phyloP scores from a whole-genome alignment of 2,329 filamentous ascomycete species.

The Leptographium procerum region DNA sequence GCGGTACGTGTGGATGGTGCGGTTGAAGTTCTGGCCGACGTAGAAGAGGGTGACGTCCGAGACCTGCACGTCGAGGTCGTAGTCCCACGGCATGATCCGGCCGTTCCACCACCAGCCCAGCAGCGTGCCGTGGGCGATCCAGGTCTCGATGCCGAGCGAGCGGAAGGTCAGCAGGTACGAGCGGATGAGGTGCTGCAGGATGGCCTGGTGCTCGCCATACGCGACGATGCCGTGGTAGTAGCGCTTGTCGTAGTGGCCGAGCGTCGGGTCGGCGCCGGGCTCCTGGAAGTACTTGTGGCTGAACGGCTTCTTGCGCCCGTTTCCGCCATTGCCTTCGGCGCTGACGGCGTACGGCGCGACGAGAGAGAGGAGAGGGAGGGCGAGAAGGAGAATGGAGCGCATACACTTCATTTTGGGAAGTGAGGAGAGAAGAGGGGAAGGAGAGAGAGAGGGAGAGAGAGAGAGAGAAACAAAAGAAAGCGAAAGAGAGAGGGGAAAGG shows the following conservation, averaged over 20 bases:
- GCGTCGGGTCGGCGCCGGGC: slow-evolving; percentile 44
- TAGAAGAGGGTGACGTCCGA: slow-evolving; percentile 53
- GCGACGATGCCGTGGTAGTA: slow-evolving; percentile 53
- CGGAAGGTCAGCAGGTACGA: slow-evolving; percentile 61
- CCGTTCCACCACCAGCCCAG: slow-evolving; percentile 86
- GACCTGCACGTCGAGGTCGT: slow-evolving; percentile 74
- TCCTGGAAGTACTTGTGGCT: slow-evolving; percentile 54
- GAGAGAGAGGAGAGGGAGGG: background rate
- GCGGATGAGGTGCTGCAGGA: slow-evolving; percentile 57
- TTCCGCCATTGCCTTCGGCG: background rate
- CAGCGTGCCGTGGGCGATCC: slow-evolving; percentile 76
- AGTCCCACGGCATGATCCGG: slow-evolving; percentile 71
- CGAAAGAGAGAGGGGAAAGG: background rate
- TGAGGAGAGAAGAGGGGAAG: background rate
- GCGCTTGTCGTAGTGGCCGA: slow-evolving; percentile 64
- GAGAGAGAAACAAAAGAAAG: background rate
- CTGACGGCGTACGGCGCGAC: too few relatives aligned
- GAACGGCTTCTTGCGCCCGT: slow-evolving; percentile 7
- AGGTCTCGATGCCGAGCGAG: slow-evolving; percentile 60
- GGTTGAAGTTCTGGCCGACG: slow-evolving; percentile 56
- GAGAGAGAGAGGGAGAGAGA: background rate
- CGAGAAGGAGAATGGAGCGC: background rate
- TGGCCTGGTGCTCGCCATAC: slow-evolving; percentile 55
- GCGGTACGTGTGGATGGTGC: slow-evolving; percentile 50
- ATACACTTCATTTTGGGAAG: background rate